Conservation (phyloP, 352 stramenopile genomes). For the Phytophthora sansomeana region DNA sequence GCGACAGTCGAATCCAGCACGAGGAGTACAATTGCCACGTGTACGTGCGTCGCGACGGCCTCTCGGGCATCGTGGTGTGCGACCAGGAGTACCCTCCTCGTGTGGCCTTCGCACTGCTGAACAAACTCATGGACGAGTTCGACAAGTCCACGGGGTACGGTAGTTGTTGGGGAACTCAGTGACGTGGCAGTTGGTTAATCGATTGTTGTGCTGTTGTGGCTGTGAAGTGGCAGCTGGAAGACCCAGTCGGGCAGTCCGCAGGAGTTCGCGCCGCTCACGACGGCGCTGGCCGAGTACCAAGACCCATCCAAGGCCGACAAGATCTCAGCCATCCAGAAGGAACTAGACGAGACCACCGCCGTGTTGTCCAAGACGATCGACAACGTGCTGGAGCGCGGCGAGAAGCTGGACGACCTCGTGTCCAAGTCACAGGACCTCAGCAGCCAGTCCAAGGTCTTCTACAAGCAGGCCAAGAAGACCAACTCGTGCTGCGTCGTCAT, state of each 20-base stretch:
- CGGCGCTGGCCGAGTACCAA: conserved; percentile 97
- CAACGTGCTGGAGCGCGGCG: conserved; percentile 97
- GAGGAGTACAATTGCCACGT: conserved; percentile 99
- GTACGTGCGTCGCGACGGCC: conserved; percentile 96
- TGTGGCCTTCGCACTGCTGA: conserved; percentile 98
- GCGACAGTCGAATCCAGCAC: conserved; percentile 98
- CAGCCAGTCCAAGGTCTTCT: conserved; percentile 99
- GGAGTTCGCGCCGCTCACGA: conserved; percentile 91
- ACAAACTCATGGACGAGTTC: conserved; percentile 97
- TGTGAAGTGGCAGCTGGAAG: conserved; percentile 60
- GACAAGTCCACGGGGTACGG: conserved; percentile 70
- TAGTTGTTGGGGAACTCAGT: not conserved
- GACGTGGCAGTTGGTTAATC: conserved; percentile 13
- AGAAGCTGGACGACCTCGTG: conserved; percentile 99
- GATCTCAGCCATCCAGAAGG: conserved; percentile 99
- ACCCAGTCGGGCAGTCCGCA: conserved; percentile 72
- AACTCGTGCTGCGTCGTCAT: conserved; percentile 98
- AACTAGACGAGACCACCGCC: conserved; percentile 99
- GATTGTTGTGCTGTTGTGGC: conserved; percentile 45
- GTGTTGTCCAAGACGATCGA: conserved; percentile 99
- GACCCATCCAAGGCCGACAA: conserved; percentile 99
- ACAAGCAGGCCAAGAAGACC: conserved; percentile 99
- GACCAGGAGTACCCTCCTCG: conserved; percentile 98
- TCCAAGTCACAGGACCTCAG: conserved; percentile 98
- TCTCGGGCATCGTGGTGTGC: conserved; percentile 96